Base-by-base conservation (phyloP, 192 early-diverging fungal species). In the Coemansia sp. region DNA sequence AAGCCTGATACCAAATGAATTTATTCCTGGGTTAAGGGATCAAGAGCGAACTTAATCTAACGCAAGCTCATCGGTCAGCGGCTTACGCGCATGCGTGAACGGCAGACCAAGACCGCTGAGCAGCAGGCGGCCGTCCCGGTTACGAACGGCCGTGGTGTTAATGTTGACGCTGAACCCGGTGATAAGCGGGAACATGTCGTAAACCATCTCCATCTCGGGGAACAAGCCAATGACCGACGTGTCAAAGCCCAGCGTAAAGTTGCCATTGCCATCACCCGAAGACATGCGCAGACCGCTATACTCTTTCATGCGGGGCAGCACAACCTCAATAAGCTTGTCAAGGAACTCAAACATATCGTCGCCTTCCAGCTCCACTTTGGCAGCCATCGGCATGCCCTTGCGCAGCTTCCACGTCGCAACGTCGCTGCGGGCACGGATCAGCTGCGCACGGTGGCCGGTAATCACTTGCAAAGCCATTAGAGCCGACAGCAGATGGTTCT, bases 131-230 rank as follows among this genome's bases (percentile, higher is more conserved):
- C 90, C 90, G 35, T 91, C 88, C 32, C 85, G 69, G 67, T 95
- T 92, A 41, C 82, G 89, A 65, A 78, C 79, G 3, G 89, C 94
- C 2, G 92, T 91, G 4, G 95, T 96, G 50, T 88, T 83, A 64
- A 97, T 88, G 23, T 86, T 87, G 56, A 99, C 88, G 54, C 88
- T 86, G 69, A 94, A 94, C 19, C 93, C 93, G 24, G 91, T 93
- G 73, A 96, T 84, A 58, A 87, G 71, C 10, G 97, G 97, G 69
- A 91, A 94, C 83, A 91, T 87, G 59, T 99, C 97, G 75, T 94
- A 98, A 68, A 92, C 90, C 37, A 87, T 88, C 74, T 99, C 97
- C 66, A 99, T 94, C 79, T 99, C 97, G 4, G 95, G 97, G 84
- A 98, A 99, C 58, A 92, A 78, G 5, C 94, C 92, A 24, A 99